These are phyloP conservation scores for Trypanosoma rangeli DNA, from an alignment of 208 protist species.

Conservation along the genomic window DNA sequence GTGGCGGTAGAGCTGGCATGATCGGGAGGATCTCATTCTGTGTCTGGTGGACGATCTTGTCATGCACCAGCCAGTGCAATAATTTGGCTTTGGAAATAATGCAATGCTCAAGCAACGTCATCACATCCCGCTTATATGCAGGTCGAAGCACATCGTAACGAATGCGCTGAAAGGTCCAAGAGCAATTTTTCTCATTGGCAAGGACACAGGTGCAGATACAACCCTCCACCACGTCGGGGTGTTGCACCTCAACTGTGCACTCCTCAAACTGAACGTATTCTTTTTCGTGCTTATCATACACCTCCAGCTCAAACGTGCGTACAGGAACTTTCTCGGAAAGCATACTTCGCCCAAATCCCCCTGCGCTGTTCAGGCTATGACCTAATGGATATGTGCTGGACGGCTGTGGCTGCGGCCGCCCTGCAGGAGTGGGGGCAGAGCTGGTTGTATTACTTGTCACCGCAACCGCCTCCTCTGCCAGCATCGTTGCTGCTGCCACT, in stretches of 20 bases:
- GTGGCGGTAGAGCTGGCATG: background rate
- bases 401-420: background rate
- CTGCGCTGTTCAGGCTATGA: background rate
- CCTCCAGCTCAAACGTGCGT: slow-evolving; percentile 70
- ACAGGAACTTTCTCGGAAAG: slow-evolving; percentile 26
- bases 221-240: slow-evolving; percentile 74
- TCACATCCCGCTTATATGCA: slow-evolving; percentile 71
- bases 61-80: slow-evolving; percentile 60
- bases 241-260: slow-evolving; percentile 63
- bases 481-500: background rate
- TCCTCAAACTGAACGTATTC: slow-evolving; percentile 73
- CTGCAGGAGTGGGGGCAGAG: background rate
- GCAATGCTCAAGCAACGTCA: slow-evolving; percentile 57
- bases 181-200: slow-evolving; percentile 35
- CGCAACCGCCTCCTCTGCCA: background rate
- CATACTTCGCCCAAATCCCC: background rate
- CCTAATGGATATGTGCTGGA: slow-evolving; percentile 1
- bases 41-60: slow-evolving; percentile 48
- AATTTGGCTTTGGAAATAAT: slow-evolving; percentile 68
- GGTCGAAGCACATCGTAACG: slow-evolving; percentile 74
- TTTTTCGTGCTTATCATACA: slow-evolving; percentile 84
- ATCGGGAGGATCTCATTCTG: background rate
- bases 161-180: slow-evolving; percentile 64
- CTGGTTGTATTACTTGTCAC: slow-evolving; percentile 3
- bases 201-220: slow-evolving; percentile 75